phyloP scores from a whole-genome alignment of 208 protist species.

The Crithidia expoeki region DNA sequence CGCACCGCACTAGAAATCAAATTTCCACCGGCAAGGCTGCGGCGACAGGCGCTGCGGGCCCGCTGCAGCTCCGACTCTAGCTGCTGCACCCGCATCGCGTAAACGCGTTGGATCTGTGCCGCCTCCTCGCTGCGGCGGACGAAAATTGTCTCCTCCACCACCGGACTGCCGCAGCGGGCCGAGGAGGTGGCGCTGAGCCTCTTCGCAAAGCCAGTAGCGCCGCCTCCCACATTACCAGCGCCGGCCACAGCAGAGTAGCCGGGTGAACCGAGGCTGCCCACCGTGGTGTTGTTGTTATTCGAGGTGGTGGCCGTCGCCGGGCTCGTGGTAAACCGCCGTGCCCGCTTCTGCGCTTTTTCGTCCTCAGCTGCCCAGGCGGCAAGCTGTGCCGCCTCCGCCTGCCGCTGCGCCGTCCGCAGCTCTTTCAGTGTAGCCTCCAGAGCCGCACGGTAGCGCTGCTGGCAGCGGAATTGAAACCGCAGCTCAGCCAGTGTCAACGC shows the following conservation, averaged over 20 bases:
- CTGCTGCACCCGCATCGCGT: constrained; percentile 20
- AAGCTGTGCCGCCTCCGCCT: constrained; percentile 45
- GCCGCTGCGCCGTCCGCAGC: constrained; percentile 37
- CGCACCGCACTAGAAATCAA: constrained; percentile 63
- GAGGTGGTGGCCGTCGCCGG: too few species aligned
- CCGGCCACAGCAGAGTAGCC: not conserved
- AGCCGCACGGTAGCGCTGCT: constrained; percentile 57
- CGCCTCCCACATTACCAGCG: not conserved
- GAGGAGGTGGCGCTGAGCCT: constrained; percentile 14
- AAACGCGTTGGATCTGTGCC: constrained; percentile 17
- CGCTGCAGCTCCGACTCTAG: constrained; percentile 38
- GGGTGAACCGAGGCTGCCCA: not conserved
- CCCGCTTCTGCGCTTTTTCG: constrained; percentile 33
- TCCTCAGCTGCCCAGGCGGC: constrained; percentile 65
- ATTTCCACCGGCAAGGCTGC: constrained; percentile 72
- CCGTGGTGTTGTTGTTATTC: too few species aligned
- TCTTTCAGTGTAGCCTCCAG: constrained; percentile 48
- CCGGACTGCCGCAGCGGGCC: constrained; percentile 4
- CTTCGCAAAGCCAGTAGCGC: constrained; percentile 11
- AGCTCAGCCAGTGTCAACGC: constrained; percentile 72
- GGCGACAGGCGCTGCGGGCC: constrained; percentile 50
- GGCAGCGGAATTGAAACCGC: constrained; percentile 63
- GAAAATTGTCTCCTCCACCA: constrained; percentile 12
- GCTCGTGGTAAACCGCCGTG: constrained; percentile 10
- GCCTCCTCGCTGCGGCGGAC: constrained; percentile 25